These are phyloP conservation scores for Colletotrichum somersetense DNA, from an alignment of 2,329 filamentous ascomycete genomes.

Conservation along the genomic window DNA sequence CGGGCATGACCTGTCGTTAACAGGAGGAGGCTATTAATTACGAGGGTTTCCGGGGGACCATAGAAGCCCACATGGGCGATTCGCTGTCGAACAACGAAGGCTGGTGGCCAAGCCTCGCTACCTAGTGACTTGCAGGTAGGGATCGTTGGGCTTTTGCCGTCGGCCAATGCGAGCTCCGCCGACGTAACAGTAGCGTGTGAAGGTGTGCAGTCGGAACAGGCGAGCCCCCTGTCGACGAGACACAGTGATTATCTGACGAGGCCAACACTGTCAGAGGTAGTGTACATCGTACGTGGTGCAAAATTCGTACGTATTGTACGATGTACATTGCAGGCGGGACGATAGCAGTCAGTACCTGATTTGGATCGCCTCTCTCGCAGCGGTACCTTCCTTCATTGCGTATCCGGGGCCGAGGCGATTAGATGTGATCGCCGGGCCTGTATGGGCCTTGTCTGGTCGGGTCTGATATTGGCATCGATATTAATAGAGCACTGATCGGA, in stretches of 20 bases:
- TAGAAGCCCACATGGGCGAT: slow-evolving; percentile 37
- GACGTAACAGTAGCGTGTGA: slow-evolving; percentile 42
- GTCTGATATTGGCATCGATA: slow-evolving; percentile 23
- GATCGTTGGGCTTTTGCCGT: slow-evolving; percentile 39
- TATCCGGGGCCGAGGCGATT: slow-evolving; percentile 29
- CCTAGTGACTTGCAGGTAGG: slow-evolving; percentile 42
- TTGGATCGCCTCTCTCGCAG: not conserved
- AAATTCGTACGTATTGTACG: too few species aligned
- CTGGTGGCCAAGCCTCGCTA: slow-evolving; percentile 38
- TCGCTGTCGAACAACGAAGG: slow-evolving; percentile 32
- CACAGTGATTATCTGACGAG: slow-evolving; percentile 21
- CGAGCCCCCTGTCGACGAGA: slow-evolving; percentile 20
- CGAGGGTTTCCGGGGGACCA: slow-evolving; percentile 31
- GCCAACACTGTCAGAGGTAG: slow-evolving; percentile 35
- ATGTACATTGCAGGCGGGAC: slow-evolving; percentile 10
- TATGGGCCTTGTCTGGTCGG: slow-evolving; percentile 37
- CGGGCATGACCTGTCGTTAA: slow-evolving; percentile 39
- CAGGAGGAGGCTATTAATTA: slow-evolving; percentile 30
- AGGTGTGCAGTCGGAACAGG: slow-evolving; percentile 32
- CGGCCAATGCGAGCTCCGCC: slow-evolving; percentile 40
- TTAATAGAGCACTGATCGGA: slow-evolving; percentile 41
- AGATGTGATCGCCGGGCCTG: slow-evolving; percentile 27
- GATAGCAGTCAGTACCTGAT: slow-evolving; percentile 17
- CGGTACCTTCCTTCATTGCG: not conserved
- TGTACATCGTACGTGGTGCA: not conserved